phyloP scores from a whole-genome alignment of 306 rosid species.

The Herpetospermum pedunculosum region DNA sequence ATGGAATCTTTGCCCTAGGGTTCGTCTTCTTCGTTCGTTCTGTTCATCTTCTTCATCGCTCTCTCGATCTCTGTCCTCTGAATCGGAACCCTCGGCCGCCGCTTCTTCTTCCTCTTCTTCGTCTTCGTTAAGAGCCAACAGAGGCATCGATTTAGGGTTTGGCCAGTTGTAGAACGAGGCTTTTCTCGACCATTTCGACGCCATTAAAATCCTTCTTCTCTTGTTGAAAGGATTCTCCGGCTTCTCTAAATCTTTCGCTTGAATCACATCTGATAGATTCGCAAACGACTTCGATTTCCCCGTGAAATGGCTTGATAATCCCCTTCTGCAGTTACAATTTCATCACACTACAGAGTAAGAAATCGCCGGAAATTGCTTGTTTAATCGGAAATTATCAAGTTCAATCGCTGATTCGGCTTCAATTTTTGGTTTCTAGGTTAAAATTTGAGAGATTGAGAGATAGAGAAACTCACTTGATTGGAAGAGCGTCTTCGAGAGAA shows the following conservation, averaged over 20 bases:
- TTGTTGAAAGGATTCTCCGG: conserved; percentile 75
- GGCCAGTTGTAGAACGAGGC: conserved; percentile 51
- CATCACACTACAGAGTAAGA: neutral
- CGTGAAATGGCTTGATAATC: conserved; percentile 45
- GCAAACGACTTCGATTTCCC: conserved; percentile 64
- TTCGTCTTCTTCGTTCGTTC: conserved; percentile 16
- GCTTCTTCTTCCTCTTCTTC: conserved; percentile 7
- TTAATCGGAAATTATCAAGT: neutral
- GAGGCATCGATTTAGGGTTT: conserved; percentile 87
- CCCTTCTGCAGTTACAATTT: conserved; percentile 29
- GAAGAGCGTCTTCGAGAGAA: conserved; percentile 11
- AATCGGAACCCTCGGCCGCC: neutral
- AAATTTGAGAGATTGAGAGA: neutral
- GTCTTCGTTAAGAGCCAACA: conserved; percentile 51
- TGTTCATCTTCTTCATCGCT: conserved; percentile 11
- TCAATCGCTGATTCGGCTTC: neutral
- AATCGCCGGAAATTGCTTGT: neutral
- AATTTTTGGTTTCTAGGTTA: neutral
- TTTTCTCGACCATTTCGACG: conserved; percentile 54
- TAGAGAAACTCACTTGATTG: conserved; percentile 6
- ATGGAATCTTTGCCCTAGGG: conserved; percentile 6
- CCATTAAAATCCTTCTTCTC: conserved; percentile 59
- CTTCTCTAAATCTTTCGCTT: conserved; percentile 46
- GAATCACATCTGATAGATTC: conserved; percentile 34
- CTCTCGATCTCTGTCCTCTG: conserved; percentile 3